phyloP scores from a whole-genome alignment of 2,329 filamentous ascomycete genomes.

The Conoideocrella luteorostrata region DNA sequence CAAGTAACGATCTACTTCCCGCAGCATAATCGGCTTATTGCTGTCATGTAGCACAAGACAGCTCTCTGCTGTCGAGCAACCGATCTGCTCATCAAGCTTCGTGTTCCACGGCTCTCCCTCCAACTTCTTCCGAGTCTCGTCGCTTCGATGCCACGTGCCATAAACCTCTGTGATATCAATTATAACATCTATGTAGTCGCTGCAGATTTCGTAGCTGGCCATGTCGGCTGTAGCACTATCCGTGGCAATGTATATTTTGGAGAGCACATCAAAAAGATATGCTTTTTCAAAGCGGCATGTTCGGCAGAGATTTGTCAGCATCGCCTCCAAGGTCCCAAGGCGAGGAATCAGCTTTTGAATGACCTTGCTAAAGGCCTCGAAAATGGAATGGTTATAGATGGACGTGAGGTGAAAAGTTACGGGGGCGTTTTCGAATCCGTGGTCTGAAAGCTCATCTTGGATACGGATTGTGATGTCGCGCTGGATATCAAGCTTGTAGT shows the following conservation, averaged over 20 bases:
- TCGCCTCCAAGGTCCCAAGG: conserved; percentile 82
- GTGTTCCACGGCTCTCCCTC: conserved; percentile 57
- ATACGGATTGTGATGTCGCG: conserved; percentile 95
- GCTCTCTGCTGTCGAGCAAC: conserved; percentile 60
- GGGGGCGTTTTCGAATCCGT: conserved; percentile 86
- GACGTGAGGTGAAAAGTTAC: conserved; percentile 94
- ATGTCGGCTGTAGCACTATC: conserved; percentile 91
- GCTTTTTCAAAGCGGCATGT: conserved; percentile 96
- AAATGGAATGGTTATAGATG: conserved; percentile 98
- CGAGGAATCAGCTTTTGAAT: conserved; percentile 96
- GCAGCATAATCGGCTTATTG: conserved; percentile 58
- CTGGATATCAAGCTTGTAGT: conserved; percentile 93
- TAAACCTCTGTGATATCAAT: conserved; percentile 96
- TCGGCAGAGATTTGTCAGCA: conserved; percentile 89
- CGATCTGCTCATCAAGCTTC: conserved; percentile 59
- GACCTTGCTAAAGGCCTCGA: conserved; percentile 96
- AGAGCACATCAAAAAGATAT: conserved; percentile 94
- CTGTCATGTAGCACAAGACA: conserved; percentile 60
- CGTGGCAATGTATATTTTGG: conserved; percentile 97
- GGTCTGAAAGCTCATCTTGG: conserved; percentile 89
- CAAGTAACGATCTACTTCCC: conserved; percentile 67
- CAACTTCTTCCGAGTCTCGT: conserved; percentile 47
- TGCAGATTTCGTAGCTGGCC: conserved; percentile 95
- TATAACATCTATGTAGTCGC: conserved; percentile 97
- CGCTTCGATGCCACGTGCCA: conserved; percentile 61